phyloP scores from a whole-genome alignment of 2,329 filamentous ascomycete species.

The Acarospora socialis region DNA sequence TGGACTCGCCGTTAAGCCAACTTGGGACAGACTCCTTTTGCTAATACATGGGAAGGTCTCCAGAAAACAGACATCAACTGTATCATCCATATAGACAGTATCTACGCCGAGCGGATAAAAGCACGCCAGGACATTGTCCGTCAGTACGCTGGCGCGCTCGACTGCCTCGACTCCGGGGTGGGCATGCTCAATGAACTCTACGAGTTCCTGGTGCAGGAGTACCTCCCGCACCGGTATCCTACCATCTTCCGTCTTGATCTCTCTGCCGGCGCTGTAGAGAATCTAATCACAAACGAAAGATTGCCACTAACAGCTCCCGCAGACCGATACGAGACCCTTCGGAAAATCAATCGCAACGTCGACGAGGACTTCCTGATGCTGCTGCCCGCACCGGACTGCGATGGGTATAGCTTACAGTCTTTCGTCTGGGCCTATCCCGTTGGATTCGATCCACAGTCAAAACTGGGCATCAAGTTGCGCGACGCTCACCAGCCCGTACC shows the following conservation, averaged over 20 bases:
- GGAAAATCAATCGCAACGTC: conserved; percentile 5
- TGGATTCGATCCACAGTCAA: conserved; percentile 10
- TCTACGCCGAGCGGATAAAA: conserved; percentile 5
- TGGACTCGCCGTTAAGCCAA: background rate
- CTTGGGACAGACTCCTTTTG: background rate
- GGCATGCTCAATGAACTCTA: conserved; percentile 7
- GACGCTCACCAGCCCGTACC: conserved; percentile 18
- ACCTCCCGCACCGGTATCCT: conserved; percentile 5
- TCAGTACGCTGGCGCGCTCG: conserved; percentile 5
- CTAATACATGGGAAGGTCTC: conserved; percentile 5
- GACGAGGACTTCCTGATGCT: conserved; percentile 9
- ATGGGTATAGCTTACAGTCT: conserved; percentile 9
- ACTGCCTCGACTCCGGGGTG: conserved; percentile 3
- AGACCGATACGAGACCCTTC: conserved; percentile 5
- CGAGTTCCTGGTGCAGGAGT: conserved; percentile 2
- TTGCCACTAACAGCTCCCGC: conserved; percentile 1
- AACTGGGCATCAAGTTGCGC: conserved; percentile 8
- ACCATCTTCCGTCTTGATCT: conserved; percentile 2
- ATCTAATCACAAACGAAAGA: conserved; percentile 3
- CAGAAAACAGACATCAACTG: conserved; percentile 7
- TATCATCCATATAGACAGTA: conserved; percentile 8
- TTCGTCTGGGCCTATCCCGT: conserved; percentile 10
- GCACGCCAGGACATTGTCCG: conserved; percentile 2
- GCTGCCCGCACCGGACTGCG: conserved; percentile 3
- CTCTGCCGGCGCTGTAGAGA: background rate